Conservation (phyloP, 1,284 basidiomycete species). For the Chalciporus piperatoides region DNA sequence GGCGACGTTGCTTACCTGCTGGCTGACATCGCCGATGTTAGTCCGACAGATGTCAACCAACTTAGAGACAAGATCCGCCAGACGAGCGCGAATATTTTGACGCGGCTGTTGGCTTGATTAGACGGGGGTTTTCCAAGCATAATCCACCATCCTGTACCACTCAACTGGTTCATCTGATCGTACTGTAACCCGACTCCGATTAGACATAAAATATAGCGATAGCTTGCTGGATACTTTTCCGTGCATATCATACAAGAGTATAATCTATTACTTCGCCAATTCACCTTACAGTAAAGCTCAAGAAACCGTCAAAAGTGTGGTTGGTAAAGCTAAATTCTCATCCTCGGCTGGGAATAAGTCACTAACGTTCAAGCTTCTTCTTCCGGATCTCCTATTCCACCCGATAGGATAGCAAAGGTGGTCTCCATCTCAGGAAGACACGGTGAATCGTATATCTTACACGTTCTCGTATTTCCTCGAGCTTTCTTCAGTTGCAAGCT, state of each 20-base stretch:
- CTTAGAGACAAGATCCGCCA: slow-evolving; percentile 82
- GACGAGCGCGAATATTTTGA: slow-evolving; percentile 85
- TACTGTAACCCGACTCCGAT: slow-evolving; percentile 9
- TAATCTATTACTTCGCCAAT: slow-evolving; percentile 5
- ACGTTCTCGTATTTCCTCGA: slow-evolving; percentile 88
- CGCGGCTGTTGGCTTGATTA: slow-evolving; percentile 70
- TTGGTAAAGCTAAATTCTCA: neutral
- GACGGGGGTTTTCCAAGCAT: neutral
- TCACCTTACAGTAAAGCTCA: slow-evolving; percentile 4
- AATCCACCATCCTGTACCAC: slow-evolving; percentile 19
- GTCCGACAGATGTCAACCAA: slow-evolving; percentile 75
- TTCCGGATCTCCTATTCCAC: slow-evolving; percentile 90
- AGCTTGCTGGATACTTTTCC: neutral
- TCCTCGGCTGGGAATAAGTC: slow-evolving; percentile 1
- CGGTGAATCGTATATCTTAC: slow-evolving; percentile 97
- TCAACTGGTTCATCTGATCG: slow-evolving; percentile 30
- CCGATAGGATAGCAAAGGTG: slow-evolving; percentile 87
- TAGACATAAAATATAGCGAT: neutral
- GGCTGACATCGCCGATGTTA: slow-evolving; percentile 94
- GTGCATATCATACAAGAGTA: slow-evolving; percentile 5
- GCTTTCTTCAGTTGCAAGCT: slow-evolving; percentile 92
- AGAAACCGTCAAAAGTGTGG: neutral
- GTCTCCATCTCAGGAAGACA: slow-evolving; percentile 97
- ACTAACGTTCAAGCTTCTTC: slow-evolving; percentile 55
- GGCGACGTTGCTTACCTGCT: slow-evolving; percentile 94